Base-by-base conservation (phyloP, 306 rosid species). In the Pterocarpus macrocarpus region DNA sequence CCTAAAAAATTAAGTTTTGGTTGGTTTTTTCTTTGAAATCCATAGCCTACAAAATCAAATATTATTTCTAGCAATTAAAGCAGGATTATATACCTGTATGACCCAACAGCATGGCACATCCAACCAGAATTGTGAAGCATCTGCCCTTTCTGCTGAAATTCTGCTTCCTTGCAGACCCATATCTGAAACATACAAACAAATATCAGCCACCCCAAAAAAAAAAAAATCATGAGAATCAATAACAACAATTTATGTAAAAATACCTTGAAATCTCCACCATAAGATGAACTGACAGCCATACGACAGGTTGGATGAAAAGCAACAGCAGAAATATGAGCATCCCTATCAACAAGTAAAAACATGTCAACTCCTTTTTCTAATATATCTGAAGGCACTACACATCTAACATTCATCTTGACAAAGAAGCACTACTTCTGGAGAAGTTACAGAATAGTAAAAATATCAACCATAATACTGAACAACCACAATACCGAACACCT, bases 211-310 rank as follows among this genome's bases (percentile, higher is more conserved):
- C 28, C 28, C 0, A 22, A 22, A 22, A 32, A 70, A 67, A 50
- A 59, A 13, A 47, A 2, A 14, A 50, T 75, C 53, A 33, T 44
- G 41, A 70, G 73, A 69, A 57, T 53, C 17, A 68, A 70, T 34
- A 71, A 4, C 9, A 61, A 52, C 4, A 62, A 66, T 15, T 67
- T 33, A 22, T 59, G 39, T 70, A 64, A 75, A 76, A 14, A 50
- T 82, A 95, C 99, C 98, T 93, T 95, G 90, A 95, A 95, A 85
- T 95, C 99, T 77, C 97, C 97, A 74, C 97, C 98, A 82, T 87
- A 90, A 5, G 98, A 95, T 82, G 93, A 67, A 78, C 92, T 95
- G 76, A 88, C 98, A 71, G 91, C 98, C 97, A 93, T 90, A 57
- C 12, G 88, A 22, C 80, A 85, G 43, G 87, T 73, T 30, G 99